phyloP scores from a whole-genome alignment of 2,329 filamentous ascomycete species.

The Paecilomyces variotii region DNA sequence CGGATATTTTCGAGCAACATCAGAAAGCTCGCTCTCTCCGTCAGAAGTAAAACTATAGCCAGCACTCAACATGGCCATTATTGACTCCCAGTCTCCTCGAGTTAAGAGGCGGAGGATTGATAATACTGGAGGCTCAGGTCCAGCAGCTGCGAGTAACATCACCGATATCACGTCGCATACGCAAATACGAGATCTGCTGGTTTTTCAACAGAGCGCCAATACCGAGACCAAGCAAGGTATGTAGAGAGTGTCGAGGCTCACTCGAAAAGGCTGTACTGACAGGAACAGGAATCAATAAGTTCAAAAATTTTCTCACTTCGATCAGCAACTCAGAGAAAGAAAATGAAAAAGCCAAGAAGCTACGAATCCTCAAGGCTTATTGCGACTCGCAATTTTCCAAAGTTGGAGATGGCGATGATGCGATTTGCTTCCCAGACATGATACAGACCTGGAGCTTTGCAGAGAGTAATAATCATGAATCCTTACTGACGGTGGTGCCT shows the following conservation, averaged over 20 bases:
- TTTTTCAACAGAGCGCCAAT: conserved; percentile 60
- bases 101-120: conserved; percentile 35
- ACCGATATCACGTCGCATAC: conserved; percentile 41
- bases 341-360: conserved; percentile 29
- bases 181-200: conserved; percentile 61
- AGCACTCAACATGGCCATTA: conserved; percentile 20
- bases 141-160: conserved; percentile 3
- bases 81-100: conserved; percentile 24
- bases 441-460: conserved; percentile 86
- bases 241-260: conserved; percentile 39
- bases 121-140: conserved; percentile 9
- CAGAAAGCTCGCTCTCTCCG: not conserved
- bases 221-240: conserved; percentile 53
- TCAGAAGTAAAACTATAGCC: not conserved
- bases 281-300: conserved; percentile 32
- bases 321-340: conserved; percentile 29
- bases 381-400: conserved; percentile 47
- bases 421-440: conserved; percentile 65
- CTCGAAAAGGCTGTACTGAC: not conserved
- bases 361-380: conserved; percentile 38
- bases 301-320: conserved; percentile 37
- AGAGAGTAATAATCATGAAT: conserved; percentile 69
- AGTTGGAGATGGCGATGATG: conserved; percentile 43
- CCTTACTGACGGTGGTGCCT: conserved; percentile 69
- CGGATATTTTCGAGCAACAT: not conserved